phyloP scores from a whole-genome alignment of 176 grass and related monocot genomes.

The Phyllostachys edulis region DNA sequence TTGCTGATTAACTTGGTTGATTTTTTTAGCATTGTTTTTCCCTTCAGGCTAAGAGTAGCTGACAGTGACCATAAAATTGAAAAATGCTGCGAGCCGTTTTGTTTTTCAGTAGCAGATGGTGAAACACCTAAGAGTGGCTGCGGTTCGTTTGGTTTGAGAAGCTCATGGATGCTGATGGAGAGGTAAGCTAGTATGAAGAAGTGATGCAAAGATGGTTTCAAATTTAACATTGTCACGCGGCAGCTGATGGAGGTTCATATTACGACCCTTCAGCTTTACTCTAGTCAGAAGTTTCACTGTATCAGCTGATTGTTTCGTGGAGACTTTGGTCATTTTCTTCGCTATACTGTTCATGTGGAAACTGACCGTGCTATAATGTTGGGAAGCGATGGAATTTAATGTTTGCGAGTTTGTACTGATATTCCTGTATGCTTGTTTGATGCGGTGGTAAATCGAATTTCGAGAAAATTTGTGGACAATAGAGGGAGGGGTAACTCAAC shows the following conservation, averaged over 20 bases:
- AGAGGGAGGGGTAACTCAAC: neutral
- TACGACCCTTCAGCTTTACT: neutral
- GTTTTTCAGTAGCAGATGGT: slow-evolving; percentile 19
- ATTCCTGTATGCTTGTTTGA: neutral
- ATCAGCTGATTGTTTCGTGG: neutral
- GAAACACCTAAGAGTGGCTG: neutral
- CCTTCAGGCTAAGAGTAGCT: slow-evolving; percentile 23
- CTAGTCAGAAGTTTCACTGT: neutral
- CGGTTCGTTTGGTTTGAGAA: neutral
- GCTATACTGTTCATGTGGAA: neutral
- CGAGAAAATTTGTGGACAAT: neutral
- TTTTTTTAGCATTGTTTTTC: slow-evolving; percentile 21
- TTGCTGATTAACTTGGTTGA: slow-evolving; percentile 20
- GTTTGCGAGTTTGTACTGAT: neutral
- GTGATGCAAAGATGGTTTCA: slow-evolving; percentile 1
- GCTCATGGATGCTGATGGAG: slow-evolving; percentile 2
- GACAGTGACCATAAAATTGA: slow-evolving; percentile 30
- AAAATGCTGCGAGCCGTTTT: slow-evolving; percentile 15
- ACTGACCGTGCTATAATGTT: neutral
- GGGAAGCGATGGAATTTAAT: neutral
- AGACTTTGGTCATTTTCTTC: neutral
- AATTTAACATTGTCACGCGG: neutral
- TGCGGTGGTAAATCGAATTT: neutral
- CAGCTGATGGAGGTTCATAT: neutral
- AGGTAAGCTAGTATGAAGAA: neutral